Evolutionary conservation across 306 rosid species (phyloP).

Genomic region (Arachis stenosperma): DNA sequence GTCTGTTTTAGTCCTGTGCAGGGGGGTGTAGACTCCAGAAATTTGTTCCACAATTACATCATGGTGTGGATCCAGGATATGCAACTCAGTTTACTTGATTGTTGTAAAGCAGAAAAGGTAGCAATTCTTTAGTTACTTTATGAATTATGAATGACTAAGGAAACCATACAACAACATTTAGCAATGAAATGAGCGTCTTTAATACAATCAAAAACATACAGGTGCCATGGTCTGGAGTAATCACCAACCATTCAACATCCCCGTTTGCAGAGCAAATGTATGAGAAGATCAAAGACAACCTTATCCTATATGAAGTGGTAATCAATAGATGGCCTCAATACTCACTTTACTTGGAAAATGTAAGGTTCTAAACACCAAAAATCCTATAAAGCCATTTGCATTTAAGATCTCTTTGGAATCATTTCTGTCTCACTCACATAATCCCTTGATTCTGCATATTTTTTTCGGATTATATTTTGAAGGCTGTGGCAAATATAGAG

Average conservation of each 20-base stretch:
- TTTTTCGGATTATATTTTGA: constrained; percentile 14
- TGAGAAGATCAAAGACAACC: constrained; percentile 78
- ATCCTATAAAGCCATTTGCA: constrained; percentile 20
- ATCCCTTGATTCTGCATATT: constrained; percentile 25
- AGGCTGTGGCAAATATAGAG: constrained; percentile 89
- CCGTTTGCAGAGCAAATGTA: constrained; percentile 95
- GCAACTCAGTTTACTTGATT: constrained; percentile 83
- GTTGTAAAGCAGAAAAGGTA: constrained; percentile 96
- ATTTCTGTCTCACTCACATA: constrained; percentile 4
- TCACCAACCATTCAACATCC: constrained; percentile 85
- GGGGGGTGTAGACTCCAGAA: constrained; percentile 84
- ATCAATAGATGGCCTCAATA: constrained; percentile 98
- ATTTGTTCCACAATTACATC: constrained; percentile 82
- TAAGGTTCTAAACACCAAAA: constrained; percentile 51
- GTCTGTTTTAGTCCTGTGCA: constrained; percentile 63
- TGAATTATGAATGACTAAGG: not conserved
- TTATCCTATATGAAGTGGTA: constrained; percentile 77
- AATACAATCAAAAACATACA: constrained; percentile 46
- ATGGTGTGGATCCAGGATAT: constrained; percentile 95
- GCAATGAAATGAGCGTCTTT: constrained; percentile 32
- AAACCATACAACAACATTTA: constrained; percentile 9
- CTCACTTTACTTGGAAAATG: constrained; percentile 83
- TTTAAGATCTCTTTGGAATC: constrained; percentile 1
- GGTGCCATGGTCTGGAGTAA: constrained; percentile 98
- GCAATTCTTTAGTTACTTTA: constrained; percentile 20